Evolutionary conservation across 345 rosid genomes (phyloP), one percentile per base, ranked within the genome.

Genomic region (Populus nigra): DNA sequence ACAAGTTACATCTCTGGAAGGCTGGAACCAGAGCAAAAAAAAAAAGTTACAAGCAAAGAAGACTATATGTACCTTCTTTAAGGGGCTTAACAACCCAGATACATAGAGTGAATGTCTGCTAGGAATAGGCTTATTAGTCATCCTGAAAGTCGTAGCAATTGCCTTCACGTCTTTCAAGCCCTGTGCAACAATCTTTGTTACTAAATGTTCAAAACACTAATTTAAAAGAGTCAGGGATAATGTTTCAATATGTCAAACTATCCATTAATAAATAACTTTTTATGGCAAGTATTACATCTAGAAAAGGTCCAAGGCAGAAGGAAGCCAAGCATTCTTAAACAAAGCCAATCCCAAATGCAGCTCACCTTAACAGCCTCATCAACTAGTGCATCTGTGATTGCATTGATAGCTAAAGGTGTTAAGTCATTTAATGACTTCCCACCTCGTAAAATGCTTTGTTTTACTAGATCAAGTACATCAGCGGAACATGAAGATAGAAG

Each of bases 51-150:
- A 65, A 36, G 61, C 80, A 29, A 73, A 17, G 69, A 76, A 53
- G 45, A 39, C 2, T 78, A 77, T 87, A 92, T 59, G 25, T 23
- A 59, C 65, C 65, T 59, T 98, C 97, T 90, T 92, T 71, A 94
- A 74, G 27, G 94, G 98, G 73, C 91, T 97, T 83, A 94, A 75
- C 61, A 94, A 81, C 22, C 92, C 92, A 8, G 91, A 82, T 8
- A 96, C 97, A 8, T 96, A 93, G 8, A 95, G 97, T 69, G 99
- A 94, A 85, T 94, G 97, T 79, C 94, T 86, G 47, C 86, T 88
- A 65, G 98, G 99, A 84, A 90, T 92, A 79, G 97, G 99, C 78
- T 96, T 96, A 80, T 89, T 92, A 33, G 97, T 88, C 97, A 96
- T 91, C 87, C 95, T 90, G 85, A 87, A 96, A 68, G 96, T 94